A percentile compares a stretch with the other conserved stretches of the same genome.
Conservation (phyloP, 306 rosid genomes). For the Glycine soja region DNA sequence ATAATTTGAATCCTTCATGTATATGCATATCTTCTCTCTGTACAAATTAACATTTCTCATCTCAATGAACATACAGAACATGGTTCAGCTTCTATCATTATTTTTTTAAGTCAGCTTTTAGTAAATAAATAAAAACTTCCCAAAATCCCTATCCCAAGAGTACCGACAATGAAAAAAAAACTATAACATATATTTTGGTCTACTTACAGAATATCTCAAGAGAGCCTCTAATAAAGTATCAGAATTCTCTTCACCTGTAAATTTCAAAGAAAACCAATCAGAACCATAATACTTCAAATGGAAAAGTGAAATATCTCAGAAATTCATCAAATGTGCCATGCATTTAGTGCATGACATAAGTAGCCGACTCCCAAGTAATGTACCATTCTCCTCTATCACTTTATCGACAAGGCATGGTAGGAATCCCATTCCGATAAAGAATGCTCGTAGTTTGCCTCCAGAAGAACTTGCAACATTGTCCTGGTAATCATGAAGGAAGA, state of each 20-base stretch:
- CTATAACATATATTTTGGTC: conserved; percentile 20
- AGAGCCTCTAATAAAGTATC: conserved; percentile 79
- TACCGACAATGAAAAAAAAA: not conserved
- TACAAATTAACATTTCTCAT: too few species aligned
- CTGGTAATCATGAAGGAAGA: conserved; percentile 51
- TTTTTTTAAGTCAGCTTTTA: too few species aligned
- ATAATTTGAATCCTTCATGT: too few species aligned
- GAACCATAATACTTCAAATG: conserved; percentile 21
- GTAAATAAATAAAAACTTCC: not conserved
- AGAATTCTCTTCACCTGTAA: conserved; percentile 76
- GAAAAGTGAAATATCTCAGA: conserved; percentile 39
- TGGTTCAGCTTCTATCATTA: not conserved
- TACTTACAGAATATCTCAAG: conserved; percentile 66
- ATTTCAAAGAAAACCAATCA: conserved; percentile 48
- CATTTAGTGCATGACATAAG: conserved; percentile 36
- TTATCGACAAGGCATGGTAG: conserved; percentile 73
- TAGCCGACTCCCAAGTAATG: conserved; percentile 35
- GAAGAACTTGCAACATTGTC: conserved; percentile 82
- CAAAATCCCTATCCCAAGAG: conserved; percentile 15
- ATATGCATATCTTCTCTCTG: too few species aligned
- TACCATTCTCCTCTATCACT: conserved; percentile 89
- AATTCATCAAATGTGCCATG: conserved; percentile 26
- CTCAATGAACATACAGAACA: not conserved
- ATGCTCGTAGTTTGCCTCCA: conserved; percentile 62
- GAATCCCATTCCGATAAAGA: conserved; percentile 92